Base-by-base conservation (phyloP, 768 basidiomycete genomes). In the Kondoa subrosea region DNA sequence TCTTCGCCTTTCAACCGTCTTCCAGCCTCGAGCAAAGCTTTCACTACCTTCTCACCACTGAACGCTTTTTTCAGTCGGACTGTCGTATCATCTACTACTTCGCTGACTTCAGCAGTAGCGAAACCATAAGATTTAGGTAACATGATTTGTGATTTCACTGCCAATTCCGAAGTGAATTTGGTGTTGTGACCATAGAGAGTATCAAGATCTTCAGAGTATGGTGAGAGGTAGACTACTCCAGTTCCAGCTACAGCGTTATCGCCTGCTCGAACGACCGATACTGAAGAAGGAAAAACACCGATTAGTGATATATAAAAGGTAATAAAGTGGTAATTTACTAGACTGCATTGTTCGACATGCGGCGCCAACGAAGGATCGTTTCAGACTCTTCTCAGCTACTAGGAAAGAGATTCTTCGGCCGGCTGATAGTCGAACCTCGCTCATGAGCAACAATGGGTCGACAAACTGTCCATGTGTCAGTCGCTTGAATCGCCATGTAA, bases 181-280 rank as follows among this genome's bases (percentile, higher is more conserved):
- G 95, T 96, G 34, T 82, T 85, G 56, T 85, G 79, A n/a, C 95
- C 95, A 21, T 86, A 76, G 31, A 99, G 80, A n/a, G 88, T 78
- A 72, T 85, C 85, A 0, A 91, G 84, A 76, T 96, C 91, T 32
- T 85, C 81, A 8, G 80, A 78, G 3, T 88, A 87, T 62, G 93
- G 78, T 70, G 80, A 80, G 56, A 97, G 79, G 34, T 81, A 78
- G 59, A 75, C 61, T 31, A 66, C 71, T 26, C 95, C 95, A 2
- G 79, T 80, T 4, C 90, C 92, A 25, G 84, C 77, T 73, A 81
- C 85, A 25, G 89, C 88, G 66, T 83, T 81, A 76, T 99, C 95
- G 25, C 86, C 87, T 60, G 95, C 93, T 68, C 95, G 87, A 34
- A 84, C 83, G 64, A 97, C 92, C 66, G 95, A 91, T 71, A 99